phyloP scores from a whole-genome alignment of 257 asterid genomes.

The Cruciata laevipes region DNA sequence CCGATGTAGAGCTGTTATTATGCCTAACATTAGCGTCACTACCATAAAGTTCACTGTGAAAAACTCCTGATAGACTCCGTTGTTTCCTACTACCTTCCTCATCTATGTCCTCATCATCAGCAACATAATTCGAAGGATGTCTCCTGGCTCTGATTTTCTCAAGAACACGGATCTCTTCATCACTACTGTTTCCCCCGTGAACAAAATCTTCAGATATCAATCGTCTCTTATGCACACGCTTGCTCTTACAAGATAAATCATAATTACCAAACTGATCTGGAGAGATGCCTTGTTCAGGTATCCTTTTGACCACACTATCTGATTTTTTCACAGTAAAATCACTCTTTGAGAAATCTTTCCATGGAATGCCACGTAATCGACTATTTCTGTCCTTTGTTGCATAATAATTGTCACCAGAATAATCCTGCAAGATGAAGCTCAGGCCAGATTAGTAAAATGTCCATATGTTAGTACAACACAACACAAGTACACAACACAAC shows the following conservation, averaged over 20 bases:
- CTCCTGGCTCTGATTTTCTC: constrained; percentile 53
- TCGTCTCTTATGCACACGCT: constrained; percentile 32
- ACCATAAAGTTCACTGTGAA: constrained; percentile 29
- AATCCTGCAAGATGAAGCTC: constrained; percentile 32
- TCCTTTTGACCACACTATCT: constrained; percentile 24
- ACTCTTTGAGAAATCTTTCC: constrained; percentile 65
- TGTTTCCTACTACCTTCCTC: constrained; percentile 40
- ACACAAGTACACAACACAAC: not conserved
- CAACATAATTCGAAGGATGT: constrained; percentile 26
- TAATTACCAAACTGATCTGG: constrained; percentile 27
- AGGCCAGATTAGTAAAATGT: not conserved
- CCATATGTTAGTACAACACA: not conserved
- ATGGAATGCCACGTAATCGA: constrained; percentile 56
- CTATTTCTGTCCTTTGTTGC: constrained; percentile 23
- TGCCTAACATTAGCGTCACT: constrained; percentile 29
- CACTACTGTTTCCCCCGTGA: constrained; percentile 44
- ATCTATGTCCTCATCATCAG: constrained; percentile 39
- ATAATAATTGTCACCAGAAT: constrained; percentile 12
- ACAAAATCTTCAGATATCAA: constrained; percentile 32
- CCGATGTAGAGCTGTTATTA: constrained; percentile 32
- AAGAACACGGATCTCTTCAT: constrained; percentile 74
- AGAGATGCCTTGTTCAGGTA: constrained; percentile 22
- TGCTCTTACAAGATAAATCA: constrained; percentile 34
- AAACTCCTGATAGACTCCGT: constrained; percentile 40
- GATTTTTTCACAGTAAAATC: constrained; percentile 40